Evolutionary conservation across 768 basidiomycete species (phyloP).

Genomic region (Sporobolomyces roseus): DNA sequence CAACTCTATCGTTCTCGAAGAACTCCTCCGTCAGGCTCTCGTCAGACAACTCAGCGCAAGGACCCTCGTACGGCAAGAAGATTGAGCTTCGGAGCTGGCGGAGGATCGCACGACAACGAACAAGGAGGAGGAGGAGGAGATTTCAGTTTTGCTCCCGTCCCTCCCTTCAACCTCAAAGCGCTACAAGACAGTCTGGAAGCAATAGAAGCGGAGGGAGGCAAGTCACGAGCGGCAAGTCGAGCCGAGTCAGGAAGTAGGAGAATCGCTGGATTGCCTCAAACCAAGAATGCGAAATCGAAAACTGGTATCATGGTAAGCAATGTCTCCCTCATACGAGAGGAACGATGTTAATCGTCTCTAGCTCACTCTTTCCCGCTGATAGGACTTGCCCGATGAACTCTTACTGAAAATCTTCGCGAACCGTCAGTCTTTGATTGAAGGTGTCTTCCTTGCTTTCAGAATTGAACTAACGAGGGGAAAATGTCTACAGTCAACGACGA

Average conservation of each 20-base stretch:
- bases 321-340: too few relatives aligned
- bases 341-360: too few relatives aligned
- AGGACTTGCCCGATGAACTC: conserved; percentile 26
- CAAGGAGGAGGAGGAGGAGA: not conserved
- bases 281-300: too few relatives aligned
- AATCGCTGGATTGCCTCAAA: too few relatives aligned
- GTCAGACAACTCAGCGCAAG: not conserved
- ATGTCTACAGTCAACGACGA: conserved; percentile 25
- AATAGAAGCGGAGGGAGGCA: not conserved
- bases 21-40: not conserved
- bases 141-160: not conserved
- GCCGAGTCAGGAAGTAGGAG: too few relatives aligned
- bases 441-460: not conserved
- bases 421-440: not conserved
- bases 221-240: not conserved
- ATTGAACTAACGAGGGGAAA: too few relatives aligned
- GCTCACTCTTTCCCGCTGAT: too few relatives aligned
- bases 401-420: conserved; percentile 23
- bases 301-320: too few relatives aligned
- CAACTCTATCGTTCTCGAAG: not conserved
- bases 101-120: too few relatives aligned
- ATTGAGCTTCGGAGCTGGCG: too few relatives aligned
- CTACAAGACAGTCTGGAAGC: not conserved
- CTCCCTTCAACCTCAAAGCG: not conserved
- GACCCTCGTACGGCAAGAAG: too few relatives aligned